These are phyloP conservation scores for Gossypium australe DNA, from an alignment of 345 rosid genomes.

Conservation along the genomic window DNA sequence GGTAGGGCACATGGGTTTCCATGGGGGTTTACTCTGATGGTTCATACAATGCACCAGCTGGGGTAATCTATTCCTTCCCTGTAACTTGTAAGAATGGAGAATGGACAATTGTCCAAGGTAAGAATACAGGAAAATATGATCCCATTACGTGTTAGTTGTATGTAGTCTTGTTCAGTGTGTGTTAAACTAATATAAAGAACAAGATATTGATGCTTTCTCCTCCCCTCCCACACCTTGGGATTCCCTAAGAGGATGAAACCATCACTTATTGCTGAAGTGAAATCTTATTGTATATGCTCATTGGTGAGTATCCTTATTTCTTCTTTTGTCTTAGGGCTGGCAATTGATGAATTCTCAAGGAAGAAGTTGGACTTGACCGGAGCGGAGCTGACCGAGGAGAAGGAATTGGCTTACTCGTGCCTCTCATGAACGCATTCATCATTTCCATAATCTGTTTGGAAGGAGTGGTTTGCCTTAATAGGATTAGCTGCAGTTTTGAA, in stretches of 20 bases:
- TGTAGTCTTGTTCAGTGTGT: background rate
- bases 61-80: constrained; percentile 94
- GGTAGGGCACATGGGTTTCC: constrained; percentile 92
- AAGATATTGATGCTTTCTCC: background rate
- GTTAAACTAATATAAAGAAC: background rate
- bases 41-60: constrained; percentile 90
- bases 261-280: background rate
- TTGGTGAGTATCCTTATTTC: background rate
- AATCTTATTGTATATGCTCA: background rate
- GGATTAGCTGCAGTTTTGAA: constrained; percentile 25
- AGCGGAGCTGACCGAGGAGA: constrained; percentile 86
- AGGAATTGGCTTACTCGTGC: constrained; percentile 94
- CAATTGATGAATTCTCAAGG: constrained; percentile 84
- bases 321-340: constrained; percentile 44
- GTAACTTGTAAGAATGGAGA: constrained; percentile 84
- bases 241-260: background rate
- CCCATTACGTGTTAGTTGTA: background rate
- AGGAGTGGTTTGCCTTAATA: background rate
- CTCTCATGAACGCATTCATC: constrained; percentile 42
- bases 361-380: constrained; percentile 93
- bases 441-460: background rate
- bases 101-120: constrained; percentile 94
- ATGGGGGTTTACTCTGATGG: constrained; percentile 99
- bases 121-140: background rate
- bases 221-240: background rate